phyloP scores from a whole-genome alignment of 2,329 filamentous ascomycete genomes.

The Penicillium capsulatum region DNA sequence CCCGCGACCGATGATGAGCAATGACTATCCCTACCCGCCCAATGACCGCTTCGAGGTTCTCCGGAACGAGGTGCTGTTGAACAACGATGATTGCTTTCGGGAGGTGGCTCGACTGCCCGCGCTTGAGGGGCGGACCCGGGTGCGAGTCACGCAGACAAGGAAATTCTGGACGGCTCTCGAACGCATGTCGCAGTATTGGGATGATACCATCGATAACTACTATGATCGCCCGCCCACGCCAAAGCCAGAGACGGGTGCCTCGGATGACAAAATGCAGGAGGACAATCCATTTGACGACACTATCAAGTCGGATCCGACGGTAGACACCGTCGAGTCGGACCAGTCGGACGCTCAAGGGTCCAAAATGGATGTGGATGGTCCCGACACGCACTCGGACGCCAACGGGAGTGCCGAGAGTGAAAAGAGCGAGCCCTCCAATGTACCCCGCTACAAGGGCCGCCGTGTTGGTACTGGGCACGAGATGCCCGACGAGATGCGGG shows the following conservation, averaged over 20 bases:
- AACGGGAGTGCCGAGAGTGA: not conserved
- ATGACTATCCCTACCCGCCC: conserved; percentile 47
- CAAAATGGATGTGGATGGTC: conserved; percentile 26
- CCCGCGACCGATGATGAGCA: conserved; percentile 40
- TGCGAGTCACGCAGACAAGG: conserved; percentile 53
- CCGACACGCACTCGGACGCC: conserved; percentile 1
- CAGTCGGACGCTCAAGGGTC: conserved; percentile 14
- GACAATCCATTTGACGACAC: conserved; percentile 6
- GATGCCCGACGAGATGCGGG: conserved; percentile 57
- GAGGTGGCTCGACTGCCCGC: conserved; percentile 49
- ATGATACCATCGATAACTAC: conserved; percentile 56
- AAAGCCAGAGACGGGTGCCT: conserved; percentile 16
- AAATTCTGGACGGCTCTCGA: conserved; percentile 60
- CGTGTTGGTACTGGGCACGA: conserved; percentile 54
- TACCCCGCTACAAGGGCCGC: conserved; percentile 52
- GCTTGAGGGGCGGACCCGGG: conserved; percentile 43
- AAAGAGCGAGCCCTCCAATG: conserved; percentile 11
- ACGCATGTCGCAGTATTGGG: conserved; percentile 60
- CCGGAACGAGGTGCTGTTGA: conserved; percentile 49
- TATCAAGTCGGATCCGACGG: no score
- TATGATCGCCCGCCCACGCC: conserved; percentile 38
- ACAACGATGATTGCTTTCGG: conserved; percentile 57
- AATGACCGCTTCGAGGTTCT: conserved; percentile 48
- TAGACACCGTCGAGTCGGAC: conserved; percentile 7
- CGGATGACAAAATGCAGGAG: conserved; percentile 21